Base-by-base conservation (phyloP, 2,329 filamentous ascomycete species). In the Aspergillus arachidicola region DNA sequence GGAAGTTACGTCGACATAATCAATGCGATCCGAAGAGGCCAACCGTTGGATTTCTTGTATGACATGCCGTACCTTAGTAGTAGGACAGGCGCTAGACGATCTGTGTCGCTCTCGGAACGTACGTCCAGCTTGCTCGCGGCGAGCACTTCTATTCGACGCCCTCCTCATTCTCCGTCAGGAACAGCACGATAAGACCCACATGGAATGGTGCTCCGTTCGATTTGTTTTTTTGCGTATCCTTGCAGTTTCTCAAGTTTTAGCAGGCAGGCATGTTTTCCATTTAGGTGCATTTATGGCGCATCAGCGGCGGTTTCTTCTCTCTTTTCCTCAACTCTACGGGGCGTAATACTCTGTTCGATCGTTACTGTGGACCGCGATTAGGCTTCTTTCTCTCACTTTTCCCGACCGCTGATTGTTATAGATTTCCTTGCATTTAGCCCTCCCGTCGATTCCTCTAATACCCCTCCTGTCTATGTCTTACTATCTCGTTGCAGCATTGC, bases 1-100 rank as follows among this genome's bases (percentile, higher is more conserved):
- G 83, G 83, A 57, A 74, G 73, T 55, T 80, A 79, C 64, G 69
- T 71, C n/a, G 77, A 79, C 54, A 75, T 80, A 68, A 68, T 80
- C 28, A 72, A 78, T 62, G 75, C 77, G 10, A 79, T 80, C 62
- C 71, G 78, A 53, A 67, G 73, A 38, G 74, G 74, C 46, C 75
- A 77, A 53, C 73, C 77, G 19, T 68, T 79, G 62, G 69, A 69
- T 56, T 70, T 73, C 34, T 59, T 71, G 54, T 70, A 73, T n/a
- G 72, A 73, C 58, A 64, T 68, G 34, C 67, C 66, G 45, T 63
- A 65, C 54, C 60, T 65, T 41, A 46, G 58, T 64, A 62, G 67
- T 64, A 62, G 67, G 62, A 62, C 70, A 48, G 66, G 68, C 51
- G 56, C 62, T 59, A 61, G 67, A 26, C 63, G 66, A 28, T 58